Conservation (phyloP, 2,329 filamentous ascomycete species). For the Zasmidium angulare region DNA sequence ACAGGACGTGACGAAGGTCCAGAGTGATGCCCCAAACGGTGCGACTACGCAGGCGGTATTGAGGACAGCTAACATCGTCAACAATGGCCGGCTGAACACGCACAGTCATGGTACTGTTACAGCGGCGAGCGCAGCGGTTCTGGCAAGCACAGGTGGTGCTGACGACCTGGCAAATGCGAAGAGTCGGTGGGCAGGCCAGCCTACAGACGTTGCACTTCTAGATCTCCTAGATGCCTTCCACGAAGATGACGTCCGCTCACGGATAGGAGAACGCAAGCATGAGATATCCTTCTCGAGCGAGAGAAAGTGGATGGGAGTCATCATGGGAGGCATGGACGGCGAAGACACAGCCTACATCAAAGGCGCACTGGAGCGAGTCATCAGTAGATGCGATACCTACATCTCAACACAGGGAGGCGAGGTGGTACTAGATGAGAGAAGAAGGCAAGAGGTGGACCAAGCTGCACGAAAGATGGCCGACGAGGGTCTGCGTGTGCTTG, state of each 20-base stretch:
- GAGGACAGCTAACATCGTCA: slow-evolving; percentile 92
- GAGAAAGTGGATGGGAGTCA: slow-evolving; percentile 98
- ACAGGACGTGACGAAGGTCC: slow-evolving; percentile 58
- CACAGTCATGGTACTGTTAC: slow-evolving; percentile 56
- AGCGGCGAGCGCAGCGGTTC: slow-evolving; percentile 70
- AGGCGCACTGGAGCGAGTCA: slow-evolving; percentile 82
- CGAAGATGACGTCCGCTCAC: slow-evolving; percentile 86
- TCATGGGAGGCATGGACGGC: slow-evolving; percentile 63
- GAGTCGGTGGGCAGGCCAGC: slow-evolving; percentile 94
- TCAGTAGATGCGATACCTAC: slow-evolving; percentile 87
- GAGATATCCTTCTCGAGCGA: slow-evolving; percentile 97
- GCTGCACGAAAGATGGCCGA: slow-evolving; percentile 85
- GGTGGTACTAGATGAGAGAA: slow-evolving; percentile 74
- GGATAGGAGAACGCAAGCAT: slow-evolving; percentile 74
- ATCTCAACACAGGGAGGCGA: slow-evolving; percentile 83
- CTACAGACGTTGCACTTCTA: slow-evolving; percentile 95
- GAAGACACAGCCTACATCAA: slow-evolving; percentile 92
- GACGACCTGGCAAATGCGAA: slow-evolving; percentile 60
- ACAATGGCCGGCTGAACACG: slow-evolving; percentile 81
- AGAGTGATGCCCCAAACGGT: slow-evolving; percentile 59
- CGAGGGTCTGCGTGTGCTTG: slow-evolving; percentile 85
- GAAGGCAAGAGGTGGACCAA: slow-evolving; percentile 70
- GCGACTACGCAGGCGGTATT: slow-evolving; percentile 77
- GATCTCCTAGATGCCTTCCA: slow-evolving; percentile 88
- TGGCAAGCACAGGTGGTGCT: slow-evolving; percentile 77